Evolutionary conservation across 129 eudicot genomes (phyloP).

Genomic region (Logfia minima): DNA sequence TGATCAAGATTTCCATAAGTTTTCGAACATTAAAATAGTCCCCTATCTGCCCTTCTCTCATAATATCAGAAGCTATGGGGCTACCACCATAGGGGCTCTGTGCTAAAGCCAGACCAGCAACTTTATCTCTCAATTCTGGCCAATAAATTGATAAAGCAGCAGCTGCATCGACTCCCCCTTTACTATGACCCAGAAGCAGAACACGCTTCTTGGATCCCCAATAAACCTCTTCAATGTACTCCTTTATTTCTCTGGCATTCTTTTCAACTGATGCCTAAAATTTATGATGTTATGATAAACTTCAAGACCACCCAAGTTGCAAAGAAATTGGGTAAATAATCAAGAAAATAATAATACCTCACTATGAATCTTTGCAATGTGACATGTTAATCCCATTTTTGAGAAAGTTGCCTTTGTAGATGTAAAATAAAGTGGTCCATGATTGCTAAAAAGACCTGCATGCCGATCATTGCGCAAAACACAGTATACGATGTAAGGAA

Average conservation of each 20-base stretch:
- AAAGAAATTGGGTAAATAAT: slow-evolving; percentile 5
- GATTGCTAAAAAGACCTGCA: slow-evolving; percentile 99
- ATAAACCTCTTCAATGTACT: slow-evolving; percentile 80
- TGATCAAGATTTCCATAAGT: slow-evolving; percentile 86
- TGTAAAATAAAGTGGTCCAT: slow-evolving; percentile 91
- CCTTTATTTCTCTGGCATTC: slow-evolving; percentile 86
- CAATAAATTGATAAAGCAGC: slow-evolving; percentile 95
- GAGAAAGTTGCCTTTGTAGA: slow-evolving; percentile 74
- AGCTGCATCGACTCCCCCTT: slow-evolving; percentile 93
- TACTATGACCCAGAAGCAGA: slow-evolving; percentile 90
- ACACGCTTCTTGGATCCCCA: slow-evolving; percentile 89
- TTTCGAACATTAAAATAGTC: slow-evolving; percentile 91
- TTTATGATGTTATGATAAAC: slow-evolving; percentile 23
- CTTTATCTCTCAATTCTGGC: slow-evolving; percentile 91
- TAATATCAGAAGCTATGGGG: slow-evolving; percentile 91
- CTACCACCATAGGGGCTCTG: slow-evolving; percentile 98
- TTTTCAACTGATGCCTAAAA: slow-evolving; percentile 85
- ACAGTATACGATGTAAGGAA: not conserved
- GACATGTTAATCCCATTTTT: slow-evolving; percentile 93
- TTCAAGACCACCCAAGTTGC: not conserved
- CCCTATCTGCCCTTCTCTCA: slow-evolving; percentile 89
- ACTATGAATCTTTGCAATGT: slow-evolving; percentile 98
- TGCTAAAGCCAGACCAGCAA: slow-evolving; percentile 84
- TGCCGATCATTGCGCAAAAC: not conserved
- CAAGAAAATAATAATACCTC: slow-evolving; percentile 56